These are phyloP conservation scores for Linderniella brevidens DNA, from an alignment of 257 asterid genomes.

Conservation along the genomic window DNA sequence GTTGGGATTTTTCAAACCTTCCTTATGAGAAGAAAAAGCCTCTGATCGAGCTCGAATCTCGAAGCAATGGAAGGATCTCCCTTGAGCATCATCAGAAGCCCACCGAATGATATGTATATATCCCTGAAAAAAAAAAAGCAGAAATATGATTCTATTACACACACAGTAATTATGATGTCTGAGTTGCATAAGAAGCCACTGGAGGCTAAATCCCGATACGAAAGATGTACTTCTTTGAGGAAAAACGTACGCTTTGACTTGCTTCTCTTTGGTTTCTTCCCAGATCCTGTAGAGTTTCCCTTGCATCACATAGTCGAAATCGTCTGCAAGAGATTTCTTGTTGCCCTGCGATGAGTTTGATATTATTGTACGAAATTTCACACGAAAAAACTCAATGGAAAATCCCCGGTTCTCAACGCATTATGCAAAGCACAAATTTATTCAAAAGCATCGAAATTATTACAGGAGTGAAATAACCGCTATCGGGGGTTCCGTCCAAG, in stretches of 20 bases:
- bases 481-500: slow-evolving; percentile 91
- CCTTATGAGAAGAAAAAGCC: slow-evolving; percentile 58
- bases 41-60: slow-evolving; percentile 78
- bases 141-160: no score
- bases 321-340: slow-evolving; percentile 73
- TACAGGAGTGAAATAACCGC: slow-evolving; percentile 75
- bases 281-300: slow-evolving; percentile 77
- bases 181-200: no score
- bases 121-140: slow-evolving; percentile 19
- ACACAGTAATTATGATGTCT: no score
- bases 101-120: slow-evolving; percentile 41
- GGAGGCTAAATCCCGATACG: no score
- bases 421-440: no score
- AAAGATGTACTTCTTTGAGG: not conserved
- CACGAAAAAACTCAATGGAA: no score
- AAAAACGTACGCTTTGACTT: slow-evolving; percentile 58
- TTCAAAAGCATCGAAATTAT: slow-evolving; percentile 4
- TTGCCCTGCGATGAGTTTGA: slow-evolving; percentile 35
- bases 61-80: slow-evolving; percentile 32
- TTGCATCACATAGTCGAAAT: slow-evolving; percentile 86
- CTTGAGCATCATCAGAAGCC: slow-evolving; percentile 41
- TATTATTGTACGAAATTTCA: no score
- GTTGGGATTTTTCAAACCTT: slow-evolving; percentile 29
- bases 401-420: no score
- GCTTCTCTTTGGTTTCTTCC: slow-evolving; percentile 42